phyloP scores from a whole-genome alignment of 2,329 filamentous ascomycete species.

The Endocalyx cinctus region DNA sequence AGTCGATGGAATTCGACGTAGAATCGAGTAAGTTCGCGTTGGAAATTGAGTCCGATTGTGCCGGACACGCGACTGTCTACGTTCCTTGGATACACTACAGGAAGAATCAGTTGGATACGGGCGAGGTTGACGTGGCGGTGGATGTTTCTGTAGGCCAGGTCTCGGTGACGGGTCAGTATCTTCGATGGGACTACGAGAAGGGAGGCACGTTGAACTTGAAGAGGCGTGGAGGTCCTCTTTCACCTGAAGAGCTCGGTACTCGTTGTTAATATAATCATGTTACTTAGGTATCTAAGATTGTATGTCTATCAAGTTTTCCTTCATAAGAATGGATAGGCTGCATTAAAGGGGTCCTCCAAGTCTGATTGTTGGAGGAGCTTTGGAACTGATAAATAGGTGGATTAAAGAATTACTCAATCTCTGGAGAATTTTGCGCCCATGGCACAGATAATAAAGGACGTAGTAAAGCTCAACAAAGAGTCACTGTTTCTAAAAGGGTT shows the following conservation, averaged over 20 bases:
- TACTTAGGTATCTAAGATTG: no score
- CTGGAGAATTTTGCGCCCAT: no score
- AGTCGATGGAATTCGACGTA: conserved; percentile 10
- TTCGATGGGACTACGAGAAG: conserved; percentile 7
- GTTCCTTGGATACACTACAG: conserved; percentile 17
- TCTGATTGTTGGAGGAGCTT: no score
- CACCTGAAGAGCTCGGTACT: conserved; percentile 9
- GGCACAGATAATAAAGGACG: no score
- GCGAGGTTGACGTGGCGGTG: conserved; percentile 7
- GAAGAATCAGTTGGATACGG: conserved; percentile 5
- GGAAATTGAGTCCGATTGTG: conserved; percentile 2
- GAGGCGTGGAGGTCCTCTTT: conserved; percentile 6
- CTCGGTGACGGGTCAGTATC: conserved; percentile 5
- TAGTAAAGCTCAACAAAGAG: no score
- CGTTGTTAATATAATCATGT: no score
- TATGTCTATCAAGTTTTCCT: no score
- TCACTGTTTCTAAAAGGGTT: no score
- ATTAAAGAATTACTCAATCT: no score
- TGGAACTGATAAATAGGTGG: no score
- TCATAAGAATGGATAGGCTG: no score
- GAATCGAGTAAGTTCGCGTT: conserved; percentile 8
- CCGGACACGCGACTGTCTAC: conserved; percentile 9
- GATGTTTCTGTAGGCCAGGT: conserved; percentile 4
- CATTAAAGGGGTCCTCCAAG: no score
- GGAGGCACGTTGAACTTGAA: conserved; percentile 7